Evolutionary conservation across 2,329 filamentous ascomycete genomes (phyloP).

Genomic region (Phoma sp.): DNA sequence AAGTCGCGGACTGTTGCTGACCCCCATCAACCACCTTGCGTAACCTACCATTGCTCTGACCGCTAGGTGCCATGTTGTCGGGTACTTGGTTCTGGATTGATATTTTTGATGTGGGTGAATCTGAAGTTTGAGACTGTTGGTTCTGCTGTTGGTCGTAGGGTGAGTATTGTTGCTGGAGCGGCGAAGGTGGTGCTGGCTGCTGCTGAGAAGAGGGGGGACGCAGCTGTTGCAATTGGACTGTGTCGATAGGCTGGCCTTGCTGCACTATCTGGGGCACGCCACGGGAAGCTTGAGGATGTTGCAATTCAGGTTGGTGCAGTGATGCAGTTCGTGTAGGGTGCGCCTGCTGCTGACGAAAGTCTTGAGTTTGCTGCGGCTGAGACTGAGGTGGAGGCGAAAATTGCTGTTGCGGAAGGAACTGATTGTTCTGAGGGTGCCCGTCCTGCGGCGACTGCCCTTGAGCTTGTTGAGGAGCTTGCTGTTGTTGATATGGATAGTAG

Average conservation of each 20-base stretch:
- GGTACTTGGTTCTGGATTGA: conserved; percentile 42
- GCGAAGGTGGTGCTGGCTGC: conserved; percentile 46
- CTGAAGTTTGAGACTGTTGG: conserved; percentile 34
- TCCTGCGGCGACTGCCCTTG: conserved; percentile 39
- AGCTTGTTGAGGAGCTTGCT: conserved; percentile 31
- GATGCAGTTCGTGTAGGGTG: conserved; percentile 37
- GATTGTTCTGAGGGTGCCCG: conserved; percentile 31
- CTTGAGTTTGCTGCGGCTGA: conserved; percentile 44
- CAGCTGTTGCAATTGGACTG: conserved; percentile 41
- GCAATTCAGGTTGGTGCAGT: conserved; percentile 43
- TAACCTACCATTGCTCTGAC: conserved; percentile 39
- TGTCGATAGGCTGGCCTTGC: conserved; percentile 37
- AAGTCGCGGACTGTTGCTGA: conserved; percentile 38
- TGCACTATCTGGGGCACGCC: conserved; percentile 41
- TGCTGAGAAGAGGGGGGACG: conserved; percentile 46
- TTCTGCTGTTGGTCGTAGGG: conserved; percentile 43
- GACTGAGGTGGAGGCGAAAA: conserved; percentile 33
- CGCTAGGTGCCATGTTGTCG: conserved; percentile 43
- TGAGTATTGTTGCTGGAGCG: conserved; percentile 44
- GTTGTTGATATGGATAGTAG: conserved; percentile 45
- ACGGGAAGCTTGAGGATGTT: conserved; percentile 41
- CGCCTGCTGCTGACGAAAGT: conserved; percentile 34
- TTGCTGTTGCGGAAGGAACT: conserved; percentile 36
- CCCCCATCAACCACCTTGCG: conserved; percentile 45
- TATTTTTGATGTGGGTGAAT: conserved; percentile 36